Evolutionary conservation across 179 eudicot genomes (phyloP), one percentile per base, ranked within the genome.

Genomic region (Drosera spatulata): DNA sequence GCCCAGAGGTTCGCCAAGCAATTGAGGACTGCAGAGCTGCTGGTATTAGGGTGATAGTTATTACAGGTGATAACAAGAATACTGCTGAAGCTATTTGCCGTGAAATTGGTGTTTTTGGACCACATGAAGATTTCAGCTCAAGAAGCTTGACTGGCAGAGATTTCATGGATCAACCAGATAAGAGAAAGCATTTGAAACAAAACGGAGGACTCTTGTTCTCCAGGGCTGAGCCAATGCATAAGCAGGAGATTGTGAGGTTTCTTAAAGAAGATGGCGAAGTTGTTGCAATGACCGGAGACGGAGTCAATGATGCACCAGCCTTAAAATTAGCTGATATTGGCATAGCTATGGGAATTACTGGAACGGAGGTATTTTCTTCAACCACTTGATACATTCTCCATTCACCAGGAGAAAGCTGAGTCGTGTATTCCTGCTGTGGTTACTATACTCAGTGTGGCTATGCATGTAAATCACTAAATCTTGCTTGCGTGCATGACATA

Each of bases 231-330:
- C 82, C 82, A 5, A 75, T 74, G 68, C 82, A 78, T 66, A 78
- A 78, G 61, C 82, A 74, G 59, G 82, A 78, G 44, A 78, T 78
- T 37, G 82, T 78, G 65, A 71, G 77, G 53, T 69, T 78, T 72
- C 79, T 78, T 59, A 78, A 78, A 69, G 98, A 88, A 66, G 85
- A 77, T n/a, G 98, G 96, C 43, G 98, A 91, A 79, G 96, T 91
- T 59, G 96, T 91, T 72, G 98, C 98, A 48, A 91, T 91, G 98
- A 88, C 98, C 47, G 98, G 98, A 42, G 98, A 91, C 70, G 98
- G 98, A 48, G 98, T 91, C 10, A 91, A 91, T 76, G 98, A 91
- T 70, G 98, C 98, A 47, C 98, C 98, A 63, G 98, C 98, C 22
- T 69, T 91, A 64, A 91, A 91, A 72, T 69, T 88, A 64, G 98